phyloP scores from a whole-genome alignment of 2,329 filamentous ascomycete genomes.

The Pyrenochaeta sp. region DNA sequence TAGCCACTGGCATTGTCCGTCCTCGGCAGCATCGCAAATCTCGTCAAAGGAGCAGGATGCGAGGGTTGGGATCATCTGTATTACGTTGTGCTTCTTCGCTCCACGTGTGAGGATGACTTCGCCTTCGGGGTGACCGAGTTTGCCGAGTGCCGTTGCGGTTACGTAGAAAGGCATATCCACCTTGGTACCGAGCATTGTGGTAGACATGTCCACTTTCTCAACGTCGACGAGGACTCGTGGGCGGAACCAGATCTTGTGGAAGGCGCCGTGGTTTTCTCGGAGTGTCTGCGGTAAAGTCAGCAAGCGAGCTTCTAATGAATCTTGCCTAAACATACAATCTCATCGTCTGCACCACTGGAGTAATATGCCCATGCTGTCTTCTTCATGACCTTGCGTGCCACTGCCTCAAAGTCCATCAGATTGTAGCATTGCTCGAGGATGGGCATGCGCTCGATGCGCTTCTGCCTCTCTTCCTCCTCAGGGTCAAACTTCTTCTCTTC shows the following conservation, averaged over 20 bases:
- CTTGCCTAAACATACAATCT: slow-evolving; percentile 67
- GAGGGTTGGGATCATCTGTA: slow-evolving; percentile 98
- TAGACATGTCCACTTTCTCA: slow-evolving; percentile 82
- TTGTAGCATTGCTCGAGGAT: slow-evolving; percentile 57
- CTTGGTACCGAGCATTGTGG: slow-evolving; percentile 91
- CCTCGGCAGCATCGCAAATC: slow-evolving; percentile 83
- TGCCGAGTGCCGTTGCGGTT: slow-evolving; percentile 93
- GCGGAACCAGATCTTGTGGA: slow-evolving; percentile 97
- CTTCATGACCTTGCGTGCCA: slow-evolving; percentile 91
- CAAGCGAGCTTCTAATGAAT: background rate
- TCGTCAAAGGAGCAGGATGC: slow-evolving; percentile 98
- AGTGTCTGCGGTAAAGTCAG: slow-evolving; percentile 69
- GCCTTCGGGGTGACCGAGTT: slow-evolving; percentile 91
- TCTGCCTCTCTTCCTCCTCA: slow-evolving; percentile 75
- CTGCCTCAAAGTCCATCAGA: slow-evolving; percentile 84
- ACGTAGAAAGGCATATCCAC: slow-evolving; percentile 92
- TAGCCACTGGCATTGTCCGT: slow-evolving; percentile 90
- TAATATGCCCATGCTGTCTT: slow-evolving; percentile 98
- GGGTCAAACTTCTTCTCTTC: slow-evolving; percentile 55
- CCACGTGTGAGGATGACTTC: slow-evolving; percentile 90
- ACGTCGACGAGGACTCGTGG: slow-evolving; percentile 90
- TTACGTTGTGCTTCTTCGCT: slow-evolving; percentile 82
- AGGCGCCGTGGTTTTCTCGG: slow-evolving; percentile 93
- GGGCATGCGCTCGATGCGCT: slow-evolving; percentile 62
- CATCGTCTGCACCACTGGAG: slow-evolving; percentile 88